These are phyloP conservation scores for Lichenothelia convexa DNA, from an alignment of 495 filamentous ascomycete genomes.

Conservation along the genomic window DNA sequence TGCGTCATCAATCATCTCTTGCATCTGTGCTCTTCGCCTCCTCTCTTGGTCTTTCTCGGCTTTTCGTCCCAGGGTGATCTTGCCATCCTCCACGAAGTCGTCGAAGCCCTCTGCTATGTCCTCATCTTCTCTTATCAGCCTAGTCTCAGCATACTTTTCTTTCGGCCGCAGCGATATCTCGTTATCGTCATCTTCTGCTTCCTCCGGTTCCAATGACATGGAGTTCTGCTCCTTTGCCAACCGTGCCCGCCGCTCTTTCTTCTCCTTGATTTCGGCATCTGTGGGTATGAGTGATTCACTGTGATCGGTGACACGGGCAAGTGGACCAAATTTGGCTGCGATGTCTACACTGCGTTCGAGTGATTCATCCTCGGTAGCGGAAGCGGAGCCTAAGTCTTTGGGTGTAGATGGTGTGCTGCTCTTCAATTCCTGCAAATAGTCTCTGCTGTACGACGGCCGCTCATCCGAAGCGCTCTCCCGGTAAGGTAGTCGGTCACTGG, in stretches of 20 bases:
- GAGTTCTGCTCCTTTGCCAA: conserved; percentile 45
- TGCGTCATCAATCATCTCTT: conserved; percentile 66
- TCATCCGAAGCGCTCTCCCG: conserved; percentile 45
- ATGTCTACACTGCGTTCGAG: conserved; percentile 47
- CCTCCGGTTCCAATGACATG: conserved; percentile 17
- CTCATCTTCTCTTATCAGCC: conserved; percentile 76
- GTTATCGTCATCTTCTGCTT: conserved; percentile 31
- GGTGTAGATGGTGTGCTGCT: conserved; percentile 66
- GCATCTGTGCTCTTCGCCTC: conserved; percentile 56
- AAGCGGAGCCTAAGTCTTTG: conserved; percentile 16
- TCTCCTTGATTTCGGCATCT: conserved; percentile 77
- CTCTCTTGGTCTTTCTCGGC: conserved; percentile 59
- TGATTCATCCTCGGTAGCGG: conserved; percentile 3
- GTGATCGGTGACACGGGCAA: conserved; percentile 15
- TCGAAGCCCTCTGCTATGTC: conserved; percentile 92
- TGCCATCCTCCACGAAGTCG: conserved; percentile 74
- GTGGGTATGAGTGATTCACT: conserved; percentile 44
- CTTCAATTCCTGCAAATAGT: conserved; percentile 69
- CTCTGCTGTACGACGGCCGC: conserved; percentile 67
- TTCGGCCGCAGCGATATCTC: conserved; percentile 29
- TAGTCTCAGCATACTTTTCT: conserved; percentile 40
- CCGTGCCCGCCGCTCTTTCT: conserved; percentile 71
- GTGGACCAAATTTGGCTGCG: conserved; percentile 42
- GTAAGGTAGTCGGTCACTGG: conserved; percentile 29
- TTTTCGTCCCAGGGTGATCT: conserved; percentile 56